Evolutionary conservation across 2,329 filamentous ascomycete species (phyloP).

Genomic region (Scedosporium minutisporum): DNA sequence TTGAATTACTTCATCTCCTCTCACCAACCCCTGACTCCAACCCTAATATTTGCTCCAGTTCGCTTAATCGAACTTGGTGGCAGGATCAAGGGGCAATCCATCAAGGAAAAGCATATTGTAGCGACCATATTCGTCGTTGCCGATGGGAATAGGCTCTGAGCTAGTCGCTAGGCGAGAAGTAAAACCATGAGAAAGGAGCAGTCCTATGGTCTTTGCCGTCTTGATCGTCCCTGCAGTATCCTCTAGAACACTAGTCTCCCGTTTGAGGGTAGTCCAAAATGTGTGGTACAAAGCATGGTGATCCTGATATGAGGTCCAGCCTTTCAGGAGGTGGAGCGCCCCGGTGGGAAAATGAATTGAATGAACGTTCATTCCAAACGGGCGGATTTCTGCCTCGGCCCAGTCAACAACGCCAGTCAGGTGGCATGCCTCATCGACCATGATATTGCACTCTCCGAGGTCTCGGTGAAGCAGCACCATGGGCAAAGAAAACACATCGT

Average conservation of each 20-base stretch:
- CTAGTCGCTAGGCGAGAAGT: constrained; percentile 19
- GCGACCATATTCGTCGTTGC: constrained; percentile 24
- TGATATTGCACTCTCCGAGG: constrained; percentile 27
- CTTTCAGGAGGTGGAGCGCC: constrained; percentile 24
- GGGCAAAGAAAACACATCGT: constrained; percentile 24
- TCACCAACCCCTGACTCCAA: too few species aligned
- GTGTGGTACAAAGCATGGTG: not conserved
- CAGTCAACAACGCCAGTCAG: constrained; percentile 31
- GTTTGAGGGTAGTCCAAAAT: not conserved
- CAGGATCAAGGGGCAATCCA: constrained; percentile 24
- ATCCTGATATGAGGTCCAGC: constrained; percentile 16
- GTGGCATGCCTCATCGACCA: constrained; percentile 26
- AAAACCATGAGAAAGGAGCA: not conserved
- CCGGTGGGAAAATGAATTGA: too few species aligned
- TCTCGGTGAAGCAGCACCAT: constrained; percentile 29
- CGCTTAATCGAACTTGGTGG: constrained; percentile 19
- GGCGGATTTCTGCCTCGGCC: constrained; percentile 28
- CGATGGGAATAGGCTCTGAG: constrained; percentile 23
- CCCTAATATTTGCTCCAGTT: too few species aligned
- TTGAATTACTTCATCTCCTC: too few species aligned
- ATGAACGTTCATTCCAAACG: constrained; percentile 29
- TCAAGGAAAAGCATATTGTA: constrained; percentile 29
- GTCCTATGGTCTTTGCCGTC: not conserved
- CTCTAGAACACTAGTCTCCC: not conserved
- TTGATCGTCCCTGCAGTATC: not conserved